phyloP scores from a whole-genome alignment of 2,329 filamentous ascomycete genomes.

The Calonectria honghensis region DNA sequence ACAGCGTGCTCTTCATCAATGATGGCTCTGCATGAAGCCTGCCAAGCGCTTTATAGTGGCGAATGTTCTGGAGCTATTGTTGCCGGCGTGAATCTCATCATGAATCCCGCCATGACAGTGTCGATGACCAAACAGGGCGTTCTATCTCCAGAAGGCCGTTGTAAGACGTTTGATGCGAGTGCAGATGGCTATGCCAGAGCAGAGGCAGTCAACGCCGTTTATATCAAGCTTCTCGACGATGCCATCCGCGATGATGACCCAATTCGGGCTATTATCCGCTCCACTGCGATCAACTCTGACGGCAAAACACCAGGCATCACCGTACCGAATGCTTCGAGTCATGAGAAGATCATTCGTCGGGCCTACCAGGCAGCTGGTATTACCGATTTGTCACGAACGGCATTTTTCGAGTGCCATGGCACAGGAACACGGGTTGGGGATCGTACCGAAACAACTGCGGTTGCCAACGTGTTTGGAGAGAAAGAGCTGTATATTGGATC shows the following conservation, averaged over 20 bases:
- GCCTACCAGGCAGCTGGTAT: slow-evolving; percentile 57
- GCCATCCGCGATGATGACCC: slow-evolving; percentile 67
- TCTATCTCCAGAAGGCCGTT: slow-evolving; percentile 51
- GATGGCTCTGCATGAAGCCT: slow-evolving; percentile 58
- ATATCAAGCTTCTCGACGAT: slow-evolving; percentile 65
- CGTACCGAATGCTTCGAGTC: slow-evolving; percentile 59
- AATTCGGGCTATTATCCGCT: slow-evolving; percentile 60
- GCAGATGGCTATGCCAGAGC: slow-evolving; percentile 69
- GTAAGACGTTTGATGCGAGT: slow-evolving; percentile 60
- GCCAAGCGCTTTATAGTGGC: slow-evolving; percentile 52
- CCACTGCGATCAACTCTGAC: slow-evolving; percentile 60
- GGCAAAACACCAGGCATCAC: slow-evolving; percentile 64
- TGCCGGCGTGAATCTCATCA: slow-evolving; percentile 57
- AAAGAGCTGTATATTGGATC: slow-evolving; percentile 54
- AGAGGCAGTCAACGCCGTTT: slow-evolving; percentile 64
- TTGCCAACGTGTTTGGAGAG: slow-evolving; percentile 57
- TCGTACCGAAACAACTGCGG: slow-evolving; percentile 61
- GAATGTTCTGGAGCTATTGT: slow-evolving; percentile 57
- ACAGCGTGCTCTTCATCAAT: slow-evolving; percentile 61
- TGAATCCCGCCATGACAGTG: slow-evolving; percentile 51
- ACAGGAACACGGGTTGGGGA: slow-evolving; percentile 67
- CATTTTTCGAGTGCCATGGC: slow-evolving; percentile 64
- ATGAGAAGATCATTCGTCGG: slow-evolving; percentile 61
- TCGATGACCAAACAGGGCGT: slow-evolving; percentile 51
- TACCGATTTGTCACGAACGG: slow-evolving; percentile 47